These are phyloP conservation scores for Colletotrichum cereale DNA, from an alignment of 2,329 filamentous ascomycete species.

Conservation along the genomic window DNA sequence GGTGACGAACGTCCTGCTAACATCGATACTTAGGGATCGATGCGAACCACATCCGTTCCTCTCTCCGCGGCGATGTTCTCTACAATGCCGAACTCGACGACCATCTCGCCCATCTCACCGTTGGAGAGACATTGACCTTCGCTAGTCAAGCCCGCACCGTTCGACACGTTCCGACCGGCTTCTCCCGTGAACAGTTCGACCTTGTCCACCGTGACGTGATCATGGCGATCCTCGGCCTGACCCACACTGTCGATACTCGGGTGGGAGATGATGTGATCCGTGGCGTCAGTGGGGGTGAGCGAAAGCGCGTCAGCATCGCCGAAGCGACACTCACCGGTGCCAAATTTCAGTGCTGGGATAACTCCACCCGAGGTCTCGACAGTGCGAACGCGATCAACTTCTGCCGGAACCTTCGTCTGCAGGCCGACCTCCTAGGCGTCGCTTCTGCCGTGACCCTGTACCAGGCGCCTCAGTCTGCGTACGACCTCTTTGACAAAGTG, in stretches of 20 bases:
- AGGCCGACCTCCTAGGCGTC: conserved; percentile 47
- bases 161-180: conserved; percentile 59
- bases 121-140: conserved; percentile 73
- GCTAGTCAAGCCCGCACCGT: conserved; percentile 64
- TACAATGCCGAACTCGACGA: conserved; percentile 76
- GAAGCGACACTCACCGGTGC: conserved; percentile 42
- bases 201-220: conserved; percentile 63
- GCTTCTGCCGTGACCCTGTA: conserved; percentile 36
- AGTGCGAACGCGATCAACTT: conserved; percentile 65
- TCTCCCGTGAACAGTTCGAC: conserved; percentile 55
- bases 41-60: conserved; percentile 10
- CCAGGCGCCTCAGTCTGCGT: conserved; percentile 39
- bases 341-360: conserved; percentile 47
- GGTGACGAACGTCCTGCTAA: too few relatives aligned
- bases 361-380: conserved; percentile 48
- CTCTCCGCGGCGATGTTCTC: conserved; percentile 70
- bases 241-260: conserved; percentile 39
- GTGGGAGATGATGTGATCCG: conserved; percentile 42
- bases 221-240: conserved; percentile 59
- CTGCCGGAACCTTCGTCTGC: conserved; percentile 62
- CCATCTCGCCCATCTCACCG: conserved; percentile 69
- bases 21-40: conserved; percentile 28
- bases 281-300: conserved; percentile 48
- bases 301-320: conserved; percentile 53
- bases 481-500: conserved; percentile 72